These are phyloP conservation scores for Agastache rugosa DNA, from an alignment of 257 asterid species.

Conservation along the genomic window DNA sequence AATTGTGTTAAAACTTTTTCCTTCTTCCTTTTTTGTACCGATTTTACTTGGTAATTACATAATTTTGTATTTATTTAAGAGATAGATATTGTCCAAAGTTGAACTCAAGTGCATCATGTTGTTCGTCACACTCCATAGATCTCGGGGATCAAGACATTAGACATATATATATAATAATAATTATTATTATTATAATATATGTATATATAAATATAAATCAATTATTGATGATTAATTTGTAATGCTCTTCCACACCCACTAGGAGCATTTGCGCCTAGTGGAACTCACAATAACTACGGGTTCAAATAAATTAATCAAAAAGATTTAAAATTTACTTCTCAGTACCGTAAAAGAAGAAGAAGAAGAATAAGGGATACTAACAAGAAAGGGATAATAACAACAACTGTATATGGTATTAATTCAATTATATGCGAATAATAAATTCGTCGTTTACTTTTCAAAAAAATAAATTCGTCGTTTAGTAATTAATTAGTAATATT, in stretches of 20 bases:
- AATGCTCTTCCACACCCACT: conserved; percentile 34
- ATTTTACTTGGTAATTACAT: background rate
- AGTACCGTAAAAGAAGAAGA: background rate
- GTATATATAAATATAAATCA: background rate
- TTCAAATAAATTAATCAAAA: background rate
- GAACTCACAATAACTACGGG: conserved; percentile 10
- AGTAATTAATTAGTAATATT: background rate
- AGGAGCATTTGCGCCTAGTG: conserved; percentile 36
- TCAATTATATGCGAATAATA: background rate
- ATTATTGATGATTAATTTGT: conserved; percentile 14
- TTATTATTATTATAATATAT: too few relatives aligned
- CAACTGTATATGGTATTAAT: background rate
- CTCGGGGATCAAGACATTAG: conserved; percentile 23
- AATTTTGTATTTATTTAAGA: background rate
- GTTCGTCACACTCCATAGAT: conserved; percentile 49
- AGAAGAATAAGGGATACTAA: background rate
- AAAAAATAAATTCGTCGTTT: background rate
- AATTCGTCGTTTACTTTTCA: background rate
- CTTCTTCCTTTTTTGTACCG: too few relatives aligned
- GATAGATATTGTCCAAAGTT: conserved; percentile 6
- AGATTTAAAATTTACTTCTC: background rate
- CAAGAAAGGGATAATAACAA: background rate
- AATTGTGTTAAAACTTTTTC: too few relatives aligned
- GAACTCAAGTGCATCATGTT: conserved; percentile 39
- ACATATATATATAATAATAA: background rate